These are phyloP conservation scores for Fusarium subtropicale DNA, from an alignment of 2,329 filamentous ascomycete genomes.

Conservation along the genomic window DNA sequence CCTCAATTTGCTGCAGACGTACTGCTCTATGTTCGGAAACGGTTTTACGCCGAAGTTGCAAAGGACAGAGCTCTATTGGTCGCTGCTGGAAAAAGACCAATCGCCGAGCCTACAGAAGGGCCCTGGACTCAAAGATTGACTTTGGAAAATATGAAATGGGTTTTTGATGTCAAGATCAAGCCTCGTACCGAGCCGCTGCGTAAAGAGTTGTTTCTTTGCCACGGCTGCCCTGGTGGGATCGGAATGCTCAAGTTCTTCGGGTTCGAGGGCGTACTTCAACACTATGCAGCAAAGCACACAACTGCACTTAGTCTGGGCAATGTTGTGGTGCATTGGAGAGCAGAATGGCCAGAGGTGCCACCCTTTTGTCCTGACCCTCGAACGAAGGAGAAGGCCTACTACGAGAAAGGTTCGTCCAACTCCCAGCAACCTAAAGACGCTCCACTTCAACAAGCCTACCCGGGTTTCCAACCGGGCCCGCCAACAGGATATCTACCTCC, in stretches of 20 bases:
- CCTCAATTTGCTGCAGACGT: conserved; percentile 79
- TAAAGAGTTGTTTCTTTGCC: conserved; percentile 82
- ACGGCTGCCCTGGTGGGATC: conserved; percentile 65
- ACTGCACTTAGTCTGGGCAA: conserved; percentile 75
- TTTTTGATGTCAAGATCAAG: conserved; percentile 82
- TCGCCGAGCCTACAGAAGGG: conserved; percentile 62
- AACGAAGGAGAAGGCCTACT: conserved; percentile 43
- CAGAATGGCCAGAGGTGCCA: conserved; percentile 81
- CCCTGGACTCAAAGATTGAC: conserved; percentile 73
- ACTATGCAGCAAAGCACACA: conserved; percentile 86
- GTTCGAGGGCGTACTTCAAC: conserved; percentile 83
- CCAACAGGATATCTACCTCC: conserved; percentile 30
- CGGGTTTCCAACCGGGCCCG: conserved; percentile 21
- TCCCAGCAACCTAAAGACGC: conserved; percentile 1
- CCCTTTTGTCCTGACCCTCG: conserved; percentile 75
- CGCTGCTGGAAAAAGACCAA: conserved; percentile 59
- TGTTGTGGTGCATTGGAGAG: conserved; percentile 80
- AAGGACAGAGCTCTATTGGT: conserved; percentile 63
- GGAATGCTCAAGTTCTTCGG: conserved; percentile 74
- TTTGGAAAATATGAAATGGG: conserved; percentile 87
- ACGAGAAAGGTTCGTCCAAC: conserved; percentile 18
- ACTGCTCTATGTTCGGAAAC: conserved; percentile 72
- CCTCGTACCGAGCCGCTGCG: conserved; percentile 72
- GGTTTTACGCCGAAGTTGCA: conserved; percentile 72
- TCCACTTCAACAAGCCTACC: conserved; percentile 18